These are phyloP conservation scores for Arthrobotrys entomopaga DNA, from an alignment of 2,329 filamentous ascomycete genomes.

Conservation along the genomic window DNA sequence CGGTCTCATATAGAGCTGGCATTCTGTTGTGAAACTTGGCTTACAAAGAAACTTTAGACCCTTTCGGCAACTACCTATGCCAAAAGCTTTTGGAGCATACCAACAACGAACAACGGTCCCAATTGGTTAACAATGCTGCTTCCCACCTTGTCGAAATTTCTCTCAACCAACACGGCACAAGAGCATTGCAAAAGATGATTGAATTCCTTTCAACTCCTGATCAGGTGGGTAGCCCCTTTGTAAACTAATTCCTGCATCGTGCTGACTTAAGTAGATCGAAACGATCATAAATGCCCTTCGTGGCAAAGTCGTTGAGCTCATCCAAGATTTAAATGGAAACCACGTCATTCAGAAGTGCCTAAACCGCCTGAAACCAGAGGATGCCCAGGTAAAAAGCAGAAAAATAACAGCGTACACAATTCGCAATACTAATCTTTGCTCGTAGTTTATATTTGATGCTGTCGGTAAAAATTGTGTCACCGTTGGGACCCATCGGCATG, in stretches of 20 bases:
- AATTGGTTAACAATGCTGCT: slow-evolving; percentile 88
- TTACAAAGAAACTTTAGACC: slow-evolving; percentile 69
- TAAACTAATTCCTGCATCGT: not conserved
- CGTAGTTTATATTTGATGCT: slow-evolving; percentile 88
- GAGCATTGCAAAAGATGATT: slow-evolving; percentile 99
- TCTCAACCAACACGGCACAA: slow-evolving; percentile 94
- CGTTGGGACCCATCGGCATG: slow-evolving; percentile 95
- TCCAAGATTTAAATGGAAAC: slow-evolving; percentile 97
- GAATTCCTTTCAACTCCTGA: slow-evolving; percentile 88
- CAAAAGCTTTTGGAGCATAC: slow-evolving; percentile 97
- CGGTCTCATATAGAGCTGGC: not conserved
- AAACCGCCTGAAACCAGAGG: slow-evolving; percentile 84
- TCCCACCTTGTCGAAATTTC: slow-evolving; percentile 91
- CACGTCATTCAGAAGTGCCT: slow-evolving; percentile 99
- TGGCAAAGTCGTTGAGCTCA: slow-evolving; percentile 87
- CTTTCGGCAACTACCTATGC: slow-evolving; percentile 98
- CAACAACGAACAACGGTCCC: slow-evolving; percentile 92
- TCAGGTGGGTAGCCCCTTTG: slow-evolving; percentile 66
- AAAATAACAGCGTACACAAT: not conserved
- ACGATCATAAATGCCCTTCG: slow-evolving; percentile 87
- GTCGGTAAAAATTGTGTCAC: slow-evolving; percentile 86
- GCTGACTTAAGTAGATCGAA: slow-evolving; percentile 66
- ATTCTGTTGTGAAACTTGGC: not conserved
- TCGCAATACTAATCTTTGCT: slow-evolving; percentile 17
- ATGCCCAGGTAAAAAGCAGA: slow-evolving; percentile 71